Percentiles rank a stretch among this genome's conserved stretches.
These are phyloP conservation scores for Aquilaria agallochum DNA, from an alignment of 441 rosid species.

Conservation along the genomic window DNA sequence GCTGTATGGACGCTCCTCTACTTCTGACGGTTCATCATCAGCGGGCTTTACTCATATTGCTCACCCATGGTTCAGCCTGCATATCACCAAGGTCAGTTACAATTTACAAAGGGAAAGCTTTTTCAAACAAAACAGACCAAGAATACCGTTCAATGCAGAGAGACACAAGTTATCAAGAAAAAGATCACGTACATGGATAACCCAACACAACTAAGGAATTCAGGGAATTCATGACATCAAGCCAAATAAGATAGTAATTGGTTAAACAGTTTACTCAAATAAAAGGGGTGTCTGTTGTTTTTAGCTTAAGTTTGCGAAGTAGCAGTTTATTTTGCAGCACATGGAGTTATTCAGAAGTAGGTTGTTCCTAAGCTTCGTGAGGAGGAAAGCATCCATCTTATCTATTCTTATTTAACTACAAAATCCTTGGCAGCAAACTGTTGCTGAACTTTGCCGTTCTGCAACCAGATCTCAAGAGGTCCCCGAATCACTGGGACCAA, in stretches of 20 bases:
- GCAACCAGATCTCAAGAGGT: too few species aligned
- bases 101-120: neutral
- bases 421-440: too few species aligned
- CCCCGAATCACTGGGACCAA: too few species aligned
- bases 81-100: constrained; percentile 12
- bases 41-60: constrained; percentile 45
- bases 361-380: too few species aligned
- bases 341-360: too few species aligned
- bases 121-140: neutral
- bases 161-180: neutral
- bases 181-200: neutral
- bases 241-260: neutral
- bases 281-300: too few species aligned
- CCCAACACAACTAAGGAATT: neutral
- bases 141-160: neutral
- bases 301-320: too few species aligned
- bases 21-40: constrained; percentile 39
- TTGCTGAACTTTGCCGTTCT: too few species aligned
- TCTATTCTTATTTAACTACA: too few species aligned
- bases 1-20: constrained; percentile 53
- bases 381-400: too few species aligned
- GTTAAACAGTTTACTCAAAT: too few species aligned
- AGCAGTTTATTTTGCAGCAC: too few species aligned
- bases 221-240: neutral
- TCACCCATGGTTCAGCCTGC: constrained; percentile 83